Evolutionary conservation across 441 rosid genomes (phyloP).

Genomic region (Populus trichocarpa): DNA sequence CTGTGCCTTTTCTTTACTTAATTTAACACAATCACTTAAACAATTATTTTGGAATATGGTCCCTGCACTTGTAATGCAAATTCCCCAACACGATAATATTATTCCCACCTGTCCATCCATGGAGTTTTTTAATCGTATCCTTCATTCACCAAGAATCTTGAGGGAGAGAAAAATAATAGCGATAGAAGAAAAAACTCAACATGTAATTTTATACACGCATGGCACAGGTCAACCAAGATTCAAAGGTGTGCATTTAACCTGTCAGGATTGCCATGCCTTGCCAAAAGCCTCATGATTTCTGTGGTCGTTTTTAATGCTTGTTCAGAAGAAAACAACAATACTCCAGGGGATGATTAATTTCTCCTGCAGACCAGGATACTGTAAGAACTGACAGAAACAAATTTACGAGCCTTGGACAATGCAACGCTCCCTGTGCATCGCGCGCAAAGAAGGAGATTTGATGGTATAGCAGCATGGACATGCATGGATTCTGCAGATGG

Average conservation of each 20-base stretch:
- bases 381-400: not conserved
- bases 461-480: not conserved
- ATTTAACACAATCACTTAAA: not conserved
- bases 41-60: constrained; percentile 21
- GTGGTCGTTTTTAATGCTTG: not conserved
- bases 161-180: not conserved
- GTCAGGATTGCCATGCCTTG: not conserved
- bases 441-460: not conserved
- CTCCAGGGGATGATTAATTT: too few relatives aligned
- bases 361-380: not conserved
- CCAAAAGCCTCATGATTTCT: not conserved
- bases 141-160: constrained; percentile 10
- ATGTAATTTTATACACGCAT: constrained; percentile 2
- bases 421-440: too few relatives aligned
- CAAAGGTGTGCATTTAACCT: not conserved
- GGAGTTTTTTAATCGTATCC: constrained; percentile 20
- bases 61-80: constrained; percentile 27
- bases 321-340: not conserved
- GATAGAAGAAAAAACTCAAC: not conserved
- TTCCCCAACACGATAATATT: constrained; percentile 23
- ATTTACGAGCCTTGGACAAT: too few relatives aligned
- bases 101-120: constrained; percentile 20
- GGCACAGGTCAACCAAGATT: not conserved
- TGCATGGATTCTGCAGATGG: not conserved
- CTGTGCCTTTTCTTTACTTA: constrained; percentile 15